Evolutionary conservation across 345 rosid species (phyloP), one percentile per base, ranked within the genome.

Genomic region (Laguncularia racemosa): DNA sequence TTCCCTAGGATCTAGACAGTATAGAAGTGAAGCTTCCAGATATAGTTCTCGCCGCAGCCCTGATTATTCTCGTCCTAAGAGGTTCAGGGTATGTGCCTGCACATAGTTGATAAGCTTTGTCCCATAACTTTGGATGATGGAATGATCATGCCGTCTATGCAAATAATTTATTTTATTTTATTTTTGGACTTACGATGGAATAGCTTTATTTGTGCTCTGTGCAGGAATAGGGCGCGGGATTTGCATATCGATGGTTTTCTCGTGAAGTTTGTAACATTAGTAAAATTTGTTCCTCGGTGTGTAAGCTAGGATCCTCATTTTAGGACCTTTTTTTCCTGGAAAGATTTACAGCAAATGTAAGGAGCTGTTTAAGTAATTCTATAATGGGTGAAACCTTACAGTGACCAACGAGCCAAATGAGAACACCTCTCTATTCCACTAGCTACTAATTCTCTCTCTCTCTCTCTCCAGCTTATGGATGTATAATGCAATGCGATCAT

Each of bases 1-100:
- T 50, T 59, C 61, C 66, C 44, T 13, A 63, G 70, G 49, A 20
- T 62, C 64, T 17, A 74, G 68, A 54, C 70, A 46, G 20, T 59
- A 74, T 59, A 73, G 71, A 73, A 66, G 70, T 38, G 84, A 79
- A 67, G 48, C 69, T 55, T 52, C 78, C 33, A 81, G 81, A 59
- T 58, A 76, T 52, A 51, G 59, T 40, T 67, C 90, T 23, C 73
- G 59, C 49, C 60, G 65, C 64, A 62, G 55, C 60, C 62, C 76
- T 12, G 84, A 80, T 52, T 76, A 80, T 52, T 48, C 79, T 46
- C 89, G 84, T 26, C 75, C 89, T 51, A 92, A 86, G 76, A 86
- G 96, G 67, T 92, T 92, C 68, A 83, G 82, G 96, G 98, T 86
- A 53, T 62, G 81, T 20, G 55, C 47, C 50, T 48, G 12, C 60